Evolutionary conservation across 495 filamentous ascomycete species (phyloP).

Genomic region (Neurospora sp.): DNA sequence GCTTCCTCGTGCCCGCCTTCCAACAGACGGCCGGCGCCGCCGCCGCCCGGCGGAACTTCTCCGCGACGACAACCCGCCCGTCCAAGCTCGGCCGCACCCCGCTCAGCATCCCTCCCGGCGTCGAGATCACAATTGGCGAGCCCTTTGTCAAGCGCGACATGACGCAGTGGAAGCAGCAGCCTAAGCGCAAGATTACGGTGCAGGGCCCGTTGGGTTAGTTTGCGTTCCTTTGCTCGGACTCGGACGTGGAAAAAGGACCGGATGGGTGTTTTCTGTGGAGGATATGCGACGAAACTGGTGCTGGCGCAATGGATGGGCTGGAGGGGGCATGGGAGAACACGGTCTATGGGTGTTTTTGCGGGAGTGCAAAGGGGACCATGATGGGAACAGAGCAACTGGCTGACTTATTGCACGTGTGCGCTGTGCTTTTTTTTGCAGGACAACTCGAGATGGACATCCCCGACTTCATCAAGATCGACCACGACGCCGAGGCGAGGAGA

Average conservation of each 20-base stretch:
- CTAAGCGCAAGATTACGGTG: constrained; percentile 49
- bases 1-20: constrained; percentile 69
- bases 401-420: neutral
- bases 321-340: neutral
- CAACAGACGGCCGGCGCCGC: constrained; percentile 21
- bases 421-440: constrained; percentile 30
- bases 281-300: neutral
- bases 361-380: neutral
- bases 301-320: neutral
- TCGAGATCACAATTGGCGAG: constrained; percentile 58
- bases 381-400: neutral
- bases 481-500: constrained; percentile 49
- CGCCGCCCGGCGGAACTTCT: constrained; percentile 43
- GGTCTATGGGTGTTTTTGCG: neutral
- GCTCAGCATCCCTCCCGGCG: constrained; percentile 74
- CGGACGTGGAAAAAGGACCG: too few species aligned
- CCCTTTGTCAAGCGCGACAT: constrained; percentile 41
- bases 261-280: neutral
- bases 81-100: constrained; percentile 81
- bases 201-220: constrained; percentile 63
- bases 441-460: constrained; percentile 64
- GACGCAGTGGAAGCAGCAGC: constrained; percentile 41
- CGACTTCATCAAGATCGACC: constrained; percentile 55
- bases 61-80: constrained; percentile 48
- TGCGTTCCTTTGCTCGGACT: neutral